Evolutionary conservation across 73 alveolate genomes (phyloP).

Genomic region (Tetrahymena elliotti): DNA sequence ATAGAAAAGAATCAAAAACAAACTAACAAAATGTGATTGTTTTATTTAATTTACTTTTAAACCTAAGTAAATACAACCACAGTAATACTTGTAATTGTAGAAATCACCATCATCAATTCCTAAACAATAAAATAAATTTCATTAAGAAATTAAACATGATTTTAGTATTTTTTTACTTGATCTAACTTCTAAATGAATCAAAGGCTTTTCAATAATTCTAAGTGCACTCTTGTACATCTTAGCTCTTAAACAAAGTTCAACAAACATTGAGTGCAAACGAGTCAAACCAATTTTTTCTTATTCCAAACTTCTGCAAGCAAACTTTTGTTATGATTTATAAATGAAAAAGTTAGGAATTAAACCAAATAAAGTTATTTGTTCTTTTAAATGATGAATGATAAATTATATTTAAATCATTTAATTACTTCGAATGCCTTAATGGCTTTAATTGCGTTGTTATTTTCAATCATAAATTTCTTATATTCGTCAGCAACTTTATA

Average conservation of each 20-base stretch:
- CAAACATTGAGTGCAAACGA: neutral
- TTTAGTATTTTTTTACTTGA: neutral
- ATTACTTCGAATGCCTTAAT: neutral
- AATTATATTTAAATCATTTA: neutral
- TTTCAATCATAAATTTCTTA: neutral
- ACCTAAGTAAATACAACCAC: neutral
- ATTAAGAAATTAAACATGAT: too few relatives aligned
- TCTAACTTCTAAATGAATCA: neutral
- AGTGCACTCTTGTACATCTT: neutral
- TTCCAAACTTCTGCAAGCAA: neutral
- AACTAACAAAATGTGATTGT: neutral
- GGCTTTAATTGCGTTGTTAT: neutral
- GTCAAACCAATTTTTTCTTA: neutral
- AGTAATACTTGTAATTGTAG: neutral
- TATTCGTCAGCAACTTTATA: neutral
- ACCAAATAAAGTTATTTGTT: neutral
- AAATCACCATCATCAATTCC: neutral
- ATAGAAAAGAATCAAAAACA: neutral
- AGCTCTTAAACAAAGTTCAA: neutral
- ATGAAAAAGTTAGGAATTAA: neutral
- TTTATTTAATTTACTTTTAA: neutral
- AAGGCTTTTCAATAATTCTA: neutral
- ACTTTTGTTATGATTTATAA: neutral
- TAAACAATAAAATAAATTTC: neutral
- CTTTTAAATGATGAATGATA: neutral